Evolutionary conservation across 2,329 filamentous ascomycete genomes (phyloP).

Genomic region (Uncinocarpus reesii): DNA sequence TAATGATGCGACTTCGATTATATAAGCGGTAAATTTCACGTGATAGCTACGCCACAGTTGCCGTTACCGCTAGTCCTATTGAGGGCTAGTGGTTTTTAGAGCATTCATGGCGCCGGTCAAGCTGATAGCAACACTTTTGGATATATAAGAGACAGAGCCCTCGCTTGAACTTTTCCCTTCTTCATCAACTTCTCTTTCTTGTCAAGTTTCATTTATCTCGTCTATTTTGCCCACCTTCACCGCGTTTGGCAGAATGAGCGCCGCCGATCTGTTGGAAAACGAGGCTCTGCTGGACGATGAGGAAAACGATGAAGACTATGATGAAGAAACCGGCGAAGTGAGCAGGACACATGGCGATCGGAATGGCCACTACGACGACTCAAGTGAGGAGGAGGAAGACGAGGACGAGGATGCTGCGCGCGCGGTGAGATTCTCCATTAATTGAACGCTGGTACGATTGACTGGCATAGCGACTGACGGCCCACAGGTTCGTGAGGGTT

Average conservation of each 20-base stretch:
- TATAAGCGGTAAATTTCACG: too few species aligned
- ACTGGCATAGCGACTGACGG: conserved; percentile 12
- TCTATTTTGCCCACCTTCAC: too few species aligned
- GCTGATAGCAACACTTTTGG: neutral
- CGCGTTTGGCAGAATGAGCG: conserved; percentile 41
- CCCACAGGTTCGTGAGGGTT: conserved; percentile 75
- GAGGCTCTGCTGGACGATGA: conserved; percentile 83
- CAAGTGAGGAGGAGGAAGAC: conserved; percentile 84
- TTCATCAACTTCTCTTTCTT: neutral
- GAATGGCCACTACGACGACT: conserved; percentile 57
- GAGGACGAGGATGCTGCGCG: conserved; percentile 78
- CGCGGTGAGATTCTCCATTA: conserved; percentile 47
- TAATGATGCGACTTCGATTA: too few species aligned
- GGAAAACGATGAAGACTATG: conserved; percentile 69
- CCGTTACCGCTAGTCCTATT: neutral
- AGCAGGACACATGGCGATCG: conserved; percentile 34
- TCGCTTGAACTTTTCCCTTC: neutral
- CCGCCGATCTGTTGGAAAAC: conserved; percentile 62
- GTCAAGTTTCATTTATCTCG: neutral
- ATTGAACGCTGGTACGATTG: neutral
- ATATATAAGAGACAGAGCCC: neutral
- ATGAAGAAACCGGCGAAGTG: conserved; percentile 60
- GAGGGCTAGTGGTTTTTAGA: neutral
- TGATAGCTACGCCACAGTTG: neutral
- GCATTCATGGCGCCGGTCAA: neutral